Base-by-base conservation (phyloP, 176 grass and related monocot genomes). In the Luzula sylvatica region DNA sequence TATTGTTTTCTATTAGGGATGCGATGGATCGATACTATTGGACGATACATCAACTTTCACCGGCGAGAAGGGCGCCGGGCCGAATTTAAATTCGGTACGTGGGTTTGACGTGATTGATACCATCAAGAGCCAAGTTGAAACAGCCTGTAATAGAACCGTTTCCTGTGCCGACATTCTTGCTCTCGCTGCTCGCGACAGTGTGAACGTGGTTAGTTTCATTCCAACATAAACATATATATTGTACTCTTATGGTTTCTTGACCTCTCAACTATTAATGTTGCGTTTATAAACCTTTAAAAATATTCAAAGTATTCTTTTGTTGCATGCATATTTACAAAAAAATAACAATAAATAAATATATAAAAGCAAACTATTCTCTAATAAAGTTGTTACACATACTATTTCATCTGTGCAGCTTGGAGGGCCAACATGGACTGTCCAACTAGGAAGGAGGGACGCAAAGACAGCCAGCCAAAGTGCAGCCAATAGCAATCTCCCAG, bases 51-150 rank as follows among this genome's bases (percentile, higher is more conserved):
- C 81, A 3, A 63, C 39, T 5, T 66, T 94, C 38, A 80, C 69
- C n/a, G 76, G 88, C 0, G 88, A 94, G 82, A 87, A 87, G 76
- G 30, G 8, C 53, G 88, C 88, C 4, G 76, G 72, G 0, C 88
- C 88, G 0, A 94, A 87, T 50, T 64, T 40, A 26, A 80, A 81
- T 68, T 94, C 88, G 0, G 79, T 48, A 0, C 83, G 88, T 2
- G 83, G 88, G 0, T 94, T 51, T 41, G 75, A 94, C n/a, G 88
- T 94, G 22, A 83, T 94, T 53, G 88, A 94, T 50, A 66, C 76
- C 65, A 84, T 95, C 73, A 95, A 95, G 55, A 42, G 65, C 19
- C 47, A 69, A 52, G 83, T 94, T 0, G 88, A 94, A 42, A 28
- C 79, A 0, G 20, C 79, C 17, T 94, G 88, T 72, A 80, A 56